phyloP scores from a whole-genome alignment of 495 filamentous ascomycete genomes.

The Talaromyces trachyspermus region DNA sequence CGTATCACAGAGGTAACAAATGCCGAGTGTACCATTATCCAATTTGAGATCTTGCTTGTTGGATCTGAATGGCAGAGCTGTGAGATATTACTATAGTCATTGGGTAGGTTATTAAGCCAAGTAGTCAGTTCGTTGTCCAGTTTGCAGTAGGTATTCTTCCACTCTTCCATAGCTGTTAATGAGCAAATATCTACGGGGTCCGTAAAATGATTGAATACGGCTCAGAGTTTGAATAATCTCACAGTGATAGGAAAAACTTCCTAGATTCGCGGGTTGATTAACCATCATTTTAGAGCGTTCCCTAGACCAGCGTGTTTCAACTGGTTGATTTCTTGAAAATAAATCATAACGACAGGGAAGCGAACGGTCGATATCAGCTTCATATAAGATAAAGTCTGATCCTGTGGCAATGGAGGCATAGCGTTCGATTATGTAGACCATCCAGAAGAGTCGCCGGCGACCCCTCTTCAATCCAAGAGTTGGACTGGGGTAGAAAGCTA shows the following conservation, averaged over 20 bases:
- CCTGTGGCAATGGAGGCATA: conserved; percentile 70
- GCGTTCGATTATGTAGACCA: conserved; percentile 68
- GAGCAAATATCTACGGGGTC: not conserved
- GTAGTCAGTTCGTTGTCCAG: not conserved
- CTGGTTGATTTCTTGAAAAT: conserved; percentile 61
- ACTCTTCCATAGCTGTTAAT: not conserved
- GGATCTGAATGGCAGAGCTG: not conserved
- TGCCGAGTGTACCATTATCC: not conserved
- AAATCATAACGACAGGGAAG: conserved; percentile 67
- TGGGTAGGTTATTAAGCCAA: not conserved
- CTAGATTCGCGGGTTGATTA: not conserved
- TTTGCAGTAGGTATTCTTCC: not conserved
- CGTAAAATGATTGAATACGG: not conserved
- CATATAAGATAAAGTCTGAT: conserved; percentile 66
- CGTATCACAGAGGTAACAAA: not conserved
- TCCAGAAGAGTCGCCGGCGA: conserved; percentile 66
- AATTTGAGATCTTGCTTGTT: conserved; percentile 1
- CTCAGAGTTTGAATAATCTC: not conserved
- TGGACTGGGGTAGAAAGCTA: conserved; percentile 62
- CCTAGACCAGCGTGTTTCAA: conserved; percentile 66
- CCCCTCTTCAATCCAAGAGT: conserved; percentile 70
- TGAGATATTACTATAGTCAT: not conserved
- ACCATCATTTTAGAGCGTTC: conserved; percentile 16
- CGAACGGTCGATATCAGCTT: conserved; percentile 67
- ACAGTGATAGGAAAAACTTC: not conserved